Evolutionary conservation across 768 basidiomycete species (phyloP).

Genomic region (Pisolithus microcarpus): DNA sequence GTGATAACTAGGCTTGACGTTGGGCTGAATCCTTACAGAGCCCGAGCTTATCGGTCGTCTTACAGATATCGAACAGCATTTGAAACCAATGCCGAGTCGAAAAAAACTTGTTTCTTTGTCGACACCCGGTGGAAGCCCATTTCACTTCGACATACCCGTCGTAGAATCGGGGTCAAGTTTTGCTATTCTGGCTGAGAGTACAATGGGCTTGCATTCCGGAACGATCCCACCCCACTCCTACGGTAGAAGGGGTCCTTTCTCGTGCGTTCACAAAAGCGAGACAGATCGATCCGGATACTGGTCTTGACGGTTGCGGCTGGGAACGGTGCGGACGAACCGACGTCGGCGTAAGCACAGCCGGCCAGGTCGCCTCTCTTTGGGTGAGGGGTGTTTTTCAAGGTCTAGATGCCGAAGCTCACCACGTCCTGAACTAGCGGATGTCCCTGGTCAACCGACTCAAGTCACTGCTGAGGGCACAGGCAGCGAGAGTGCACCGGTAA

Average conservation of each 20-base stretch:
- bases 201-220: constrained; percentile 82
- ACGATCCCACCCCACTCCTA: constrained; percentile 61
- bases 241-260: constrained; percentile 85
- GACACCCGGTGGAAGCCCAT: constrained; percentile 32
- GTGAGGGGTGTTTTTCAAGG: constrained; percentile 60
- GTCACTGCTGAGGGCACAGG: not conserved
- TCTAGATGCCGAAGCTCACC: not conserved
- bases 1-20: no score
- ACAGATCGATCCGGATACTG: constrained; percentile 65
- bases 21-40: no score
- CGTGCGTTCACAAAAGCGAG: constrained; percentile 70
- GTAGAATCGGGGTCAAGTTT: constrained; percentile 92
- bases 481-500: not conserved
- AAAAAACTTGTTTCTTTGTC: constrained; percentile 14
- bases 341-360: constrained; percentile 88
- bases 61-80: constrained; percentile 43
- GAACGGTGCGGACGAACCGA: constrained; percentile 92
- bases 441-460: not conserved
- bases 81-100: constrained; percentile 8
- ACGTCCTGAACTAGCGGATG: not conserved
- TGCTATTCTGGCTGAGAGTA: constrained; percentile 92
- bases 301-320: constrained; percentile 85
- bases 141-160: constrained; percentile 67
- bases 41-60: constrained; percentile 67
- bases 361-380: constrained; percentile 90